These are phyloP conservation scores for Nematocida minor DNA, from an alignment of 371 early-diverging fungal species.

Conservation along the genomic window DNA sequence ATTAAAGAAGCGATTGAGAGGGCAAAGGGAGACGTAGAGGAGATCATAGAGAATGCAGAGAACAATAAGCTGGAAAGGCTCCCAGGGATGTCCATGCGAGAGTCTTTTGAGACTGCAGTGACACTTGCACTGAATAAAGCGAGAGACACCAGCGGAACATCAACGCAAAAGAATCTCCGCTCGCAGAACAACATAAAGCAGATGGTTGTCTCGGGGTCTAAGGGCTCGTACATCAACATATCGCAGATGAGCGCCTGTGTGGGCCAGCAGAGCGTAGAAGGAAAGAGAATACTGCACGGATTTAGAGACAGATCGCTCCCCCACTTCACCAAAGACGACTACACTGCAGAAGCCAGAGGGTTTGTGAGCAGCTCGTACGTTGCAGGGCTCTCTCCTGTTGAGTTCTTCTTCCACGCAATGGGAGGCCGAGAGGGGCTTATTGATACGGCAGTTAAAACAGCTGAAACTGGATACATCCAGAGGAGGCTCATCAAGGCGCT, in stretches of 20 bases:
- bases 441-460: constrained; percentile 97
- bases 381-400: constrained; percentile 88
- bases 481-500: constrained; percentile 94
- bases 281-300: constrained; percentile 94
- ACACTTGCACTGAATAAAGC: constrained; percentile 83
- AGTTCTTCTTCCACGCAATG: constrained; percentile 99
- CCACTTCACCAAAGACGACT: constrained; percentile 93
- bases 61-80: constrained; percentile 74
- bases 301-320: constrained; percentile 89
- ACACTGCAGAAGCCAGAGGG: constrained; percentile 86
- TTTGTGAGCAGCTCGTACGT: constrained; percentile 96
- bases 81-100: constrained; percentile 92
- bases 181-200: constrained; percentile 90
- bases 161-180: constrained; percentile 77
- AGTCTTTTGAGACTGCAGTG: constrained; percentile 86
- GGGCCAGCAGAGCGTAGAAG: constrained; percentile 98
- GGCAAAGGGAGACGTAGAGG: constrained; percentile 76
- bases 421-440: constrained; percentile 96
- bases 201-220: constrained; percentile 95
- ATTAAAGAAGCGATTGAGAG: constrained; percentile 76
- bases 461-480: constrained; percentile 99
- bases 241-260: constrained; percentile 98
- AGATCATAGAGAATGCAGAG: constrained; percentile 77
- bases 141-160: constrained; percentile 86
- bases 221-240: constrained; percentile 94